Conservation (phyloP, 352 stramenopile species). For the Phytophthora meadii region DNA sequence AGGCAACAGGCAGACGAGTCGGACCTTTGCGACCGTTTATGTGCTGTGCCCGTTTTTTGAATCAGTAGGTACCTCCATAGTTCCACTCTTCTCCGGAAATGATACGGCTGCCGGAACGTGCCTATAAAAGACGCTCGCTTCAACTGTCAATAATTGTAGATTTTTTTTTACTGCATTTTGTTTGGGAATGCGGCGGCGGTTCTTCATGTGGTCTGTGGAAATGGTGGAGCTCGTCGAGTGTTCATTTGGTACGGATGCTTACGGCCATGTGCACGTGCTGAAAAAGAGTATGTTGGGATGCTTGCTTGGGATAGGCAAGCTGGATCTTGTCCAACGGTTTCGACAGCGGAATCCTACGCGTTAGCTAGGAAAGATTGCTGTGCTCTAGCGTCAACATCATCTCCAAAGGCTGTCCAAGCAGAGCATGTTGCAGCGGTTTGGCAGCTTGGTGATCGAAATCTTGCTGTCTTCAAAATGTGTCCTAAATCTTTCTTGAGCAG, state of each 20-base stretch:
- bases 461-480: not conserved
- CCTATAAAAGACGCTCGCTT: not conserved
- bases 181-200: no score
- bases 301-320: constrained; percentile 5
- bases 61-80: constrained; percentile 24
- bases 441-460: constrained; percentile 5
- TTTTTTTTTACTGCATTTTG: not conserved
- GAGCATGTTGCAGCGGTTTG: not conserved
- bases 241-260: not conserved
- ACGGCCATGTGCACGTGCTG: not conserved
- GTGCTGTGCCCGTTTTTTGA: constrained; percentile 18
- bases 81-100: constrained; percentile 26
- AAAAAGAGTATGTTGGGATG: constrained; percentile 2
- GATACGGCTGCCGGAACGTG: constrained; percentile 27
- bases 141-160: not conserved
- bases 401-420: not conserved
- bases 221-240: no score
- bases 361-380: not conserved
- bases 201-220: no score
- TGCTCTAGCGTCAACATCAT: not conserved
- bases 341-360: constrained; percentile 6
- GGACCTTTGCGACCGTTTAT: constrained; percentile 10
- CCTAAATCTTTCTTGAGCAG: not conserved
- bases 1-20: constrained; percentile 29
- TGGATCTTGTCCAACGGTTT: constrained; percentile 8